Base-by-base conservation (phyloP, 1,284 basidiomycete species). In the Sphaerobolus stellatus region DNA sequence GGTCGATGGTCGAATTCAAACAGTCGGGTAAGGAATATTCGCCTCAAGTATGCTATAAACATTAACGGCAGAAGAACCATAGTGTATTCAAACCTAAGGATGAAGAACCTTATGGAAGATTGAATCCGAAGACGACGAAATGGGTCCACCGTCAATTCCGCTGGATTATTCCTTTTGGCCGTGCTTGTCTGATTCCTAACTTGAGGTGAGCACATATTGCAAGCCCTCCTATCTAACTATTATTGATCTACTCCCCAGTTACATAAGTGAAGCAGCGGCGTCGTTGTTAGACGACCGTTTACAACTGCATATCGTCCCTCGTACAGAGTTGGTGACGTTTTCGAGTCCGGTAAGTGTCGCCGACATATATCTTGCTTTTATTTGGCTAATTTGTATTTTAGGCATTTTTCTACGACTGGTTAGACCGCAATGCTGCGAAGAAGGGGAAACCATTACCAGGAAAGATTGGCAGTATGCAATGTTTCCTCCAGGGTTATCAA, bases 1-100 rank as follows among this genome's bases (percentile, higher is more conserved):
- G 69, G 71, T 78, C 27, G 86, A 90, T 16, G 85, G 83, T 16
- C 75, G 76, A 38, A 78, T 90, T 6, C 85, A 88, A 59, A 92
- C 88, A 16, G 82, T 92, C 33, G 89, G 86, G 89, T 91, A 66
- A 68, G 88, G n/a, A n/a, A n/a, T n/a, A n/a, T n/a, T n/a, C n/a
- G n/a, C n/a, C n/a, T 25, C 16, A 30, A 18, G 27, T 18, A 54
- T n/a, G 13, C 5, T 44, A 25, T 36, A 36, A n/a, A 31, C 4
- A 44, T 34, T 18, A 14, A 48, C 22, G 29, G 24, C 61, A 33
- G 51, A 36, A 54, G 33, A 5, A 5, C 16, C 46, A 13, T 58
- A 92, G 88, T 18, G 88, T 94, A 5, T 94, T 94, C 71, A 93
- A 94, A 66, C 92, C 92, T 2, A 92, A 93, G 66, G 92, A 94